Evolutionary conservation across 2,329 filamentous ascomycete genomes (phyloP), one percentile per base, ranked within the genome.

Genomic region (Fusarium sacchari): DNA sequence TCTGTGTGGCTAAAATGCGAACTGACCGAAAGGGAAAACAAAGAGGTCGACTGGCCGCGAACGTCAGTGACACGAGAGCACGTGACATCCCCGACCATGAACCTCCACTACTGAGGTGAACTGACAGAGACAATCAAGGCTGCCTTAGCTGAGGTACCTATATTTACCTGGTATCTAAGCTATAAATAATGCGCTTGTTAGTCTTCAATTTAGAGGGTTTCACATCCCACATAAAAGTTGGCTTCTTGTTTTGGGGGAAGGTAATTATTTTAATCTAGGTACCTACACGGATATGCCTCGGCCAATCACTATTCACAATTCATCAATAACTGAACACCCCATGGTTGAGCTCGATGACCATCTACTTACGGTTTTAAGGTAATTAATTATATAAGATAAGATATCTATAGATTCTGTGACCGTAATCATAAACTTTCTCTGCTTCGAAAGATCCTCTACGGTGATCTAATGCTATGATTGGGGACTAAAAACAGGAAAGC

Each of bases 21-120:
- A 74, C 67, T 66, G 68, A 37, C 42, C 40, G 11, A 55, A 62
- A 63, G 30, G n/a, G 59, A 60, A 61, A 64, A 64, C 60, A 66
- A 64, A 63, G 56, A 50, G 34, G 12, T 32, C 12, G 12, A 59
- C 22, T n/a, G 20, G 11, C 43, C 42, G 66, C 28, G 42, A 64
- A 43, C 67, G 67, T 70, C 46, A 58, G 67, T 69, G 46, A 69
- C 67, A 64, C 67, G 67, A 55, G 52, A 60, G n/a, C 67, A 69
- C 67, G 67, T 69, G 67, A 69, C 40, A 12, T 28, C 6, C 15
- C 30, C 26, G 6, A 32, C n/a, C 56, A 32, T 30, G 47, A 28
- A 58, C 40, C 17, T 34, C 24, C 18, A n/a, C n/a, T n/a, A n/a
- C n/a, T n/a, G n/a, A n/a, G n/a, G n/a, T 18, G 20, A 30, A 43